Percentiles rank a stretch among this genome's conserved stretches.
phyloP scores from a whole-genome alignment of 345 rosid genomes.

The Isatis tinctoria region DNA sequence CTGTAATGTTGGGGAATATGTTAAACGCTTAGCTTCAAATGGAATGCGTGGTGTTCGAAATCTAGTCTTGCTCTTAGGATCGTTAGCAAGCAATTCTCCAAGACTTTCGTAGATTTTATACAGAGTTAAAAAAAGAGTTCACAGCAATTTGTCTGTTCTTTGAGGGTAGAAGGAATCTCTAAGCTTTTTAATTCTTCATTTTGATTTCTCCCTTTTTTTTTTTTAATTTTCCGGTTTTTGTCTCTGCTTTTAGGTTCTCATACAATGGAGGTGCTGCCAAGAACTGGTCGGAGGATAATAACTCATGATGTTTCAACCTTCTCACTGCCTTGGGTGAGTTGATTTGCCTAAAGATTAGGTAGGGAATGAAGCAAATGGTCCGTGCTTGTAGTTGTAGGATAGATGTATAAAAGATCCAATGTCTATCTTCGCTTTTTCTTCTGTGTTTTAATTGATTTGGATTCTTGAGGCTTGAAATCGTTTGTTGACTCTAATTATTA shows the following conservation, averaged over 20 bases:
- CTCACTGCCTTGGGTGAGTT: not conserved
- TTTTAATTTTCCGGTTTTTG: not conserved
- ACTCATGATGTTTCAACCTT: not conserved
- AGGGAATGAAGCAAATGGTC: conserved; percentile 36
- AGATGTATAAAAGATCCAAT: conserved; percentile 21
- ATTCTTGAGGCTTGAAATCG: not conserved
- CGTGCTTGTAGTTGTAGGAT: conserved; percentile 23
- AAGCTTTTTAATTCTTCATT: not conserved
- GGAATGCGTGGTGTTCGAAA: not conserved
- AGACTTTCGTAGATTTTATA: not conserved
- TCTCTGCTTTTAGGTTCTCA: not conserved
- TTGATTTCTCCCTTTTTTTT: not conserved
- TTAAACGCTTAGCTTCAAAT: not conserved
- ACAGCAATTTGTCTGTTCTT: not conserved
- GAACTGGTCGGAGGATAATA: conserved; percentile 3
- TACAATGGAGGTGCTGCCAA: conserved; percentile 15
- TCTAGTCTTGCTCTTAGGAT: not conserved
- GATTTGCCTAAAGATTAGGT: not conserved
- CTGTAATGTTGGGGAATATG: not conserved
- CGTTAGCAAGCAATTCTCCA: not conserved
- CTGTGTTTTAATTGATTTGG: not conserved
- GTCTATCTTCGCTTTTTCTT: conserved; percentile 17
- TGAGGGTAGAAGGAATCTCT: not conserved
- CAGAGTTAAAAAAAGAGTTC: not conserved
- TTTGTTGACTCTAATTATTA: not conserved